Percentiles rank a stretch among this genome's conserved stretches.
phyloP scores from a whole-genome alignment of 148 eudicot genomes.

The Beta vulgaris region DNA sequence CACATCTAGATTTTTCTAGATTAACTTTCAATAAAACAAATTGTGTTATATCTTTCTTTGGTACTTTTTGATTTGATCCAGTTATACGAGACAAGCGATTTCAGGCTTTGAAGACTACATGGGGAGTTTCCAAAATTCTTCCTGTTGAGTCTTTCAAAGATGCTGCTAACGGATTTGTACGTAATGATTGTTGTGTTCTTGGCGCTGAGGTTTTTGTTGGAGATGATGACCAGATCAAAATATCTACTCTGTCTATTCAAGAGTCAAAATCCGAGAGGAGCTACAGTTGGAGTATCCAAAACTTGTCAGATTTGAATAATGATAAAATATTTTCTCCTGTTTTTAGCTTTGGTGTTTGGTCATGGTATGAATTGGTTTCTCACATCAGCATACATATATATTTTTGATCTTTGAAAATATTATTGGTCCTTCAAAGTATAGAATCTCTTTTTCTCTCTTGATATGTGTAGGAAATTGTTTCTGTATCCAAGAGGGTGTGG shows the following conservation, averaged over 20 bases:
- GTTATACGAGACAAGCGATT: constrained; percentile 15
- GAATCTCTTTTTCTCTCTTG: too few relatives aligned
- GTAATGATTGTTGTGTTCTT: constrained; percentile 7
- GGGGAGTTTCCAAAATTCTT: constrained; percentile 19
- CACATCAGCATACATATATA: background rate
- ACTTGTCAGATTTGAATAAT: background rate
- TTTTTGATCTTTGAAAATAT: too few relatives aligned
- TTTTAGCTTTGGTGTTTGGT: constrained; percentile 3
- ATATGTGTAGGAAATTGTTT: background rate
- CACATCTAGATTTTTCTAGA: too few relatives aligned
- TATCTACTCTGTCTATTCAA: background rate
- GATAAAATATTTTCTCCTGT: background rate
- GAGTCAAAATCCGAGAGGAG: background rate
- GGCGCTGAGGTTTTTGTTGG: constrained; percentile 22
- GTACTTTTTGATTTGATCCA: background rate
- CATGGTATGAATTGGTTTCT: constrained; percentile 12
- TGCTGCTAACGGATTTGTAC: constrained; percentile 9
- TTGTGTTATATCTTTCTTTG: too few relatives aligned
- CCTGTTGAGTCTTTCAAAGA: background rate
- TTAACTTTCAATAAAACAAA: too few relatives aligned
- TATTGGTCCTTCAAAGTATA: background rate
- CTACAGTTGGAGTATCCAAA: constrained; percentile 3
- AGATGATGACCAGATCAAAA: background rate
- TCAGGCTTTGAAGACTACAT: constrained; percentile 1
- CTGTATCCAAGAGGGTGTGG: background rate